Conservation (phyloP, 345 rosid species). For the Ricinus communis region DNA sequence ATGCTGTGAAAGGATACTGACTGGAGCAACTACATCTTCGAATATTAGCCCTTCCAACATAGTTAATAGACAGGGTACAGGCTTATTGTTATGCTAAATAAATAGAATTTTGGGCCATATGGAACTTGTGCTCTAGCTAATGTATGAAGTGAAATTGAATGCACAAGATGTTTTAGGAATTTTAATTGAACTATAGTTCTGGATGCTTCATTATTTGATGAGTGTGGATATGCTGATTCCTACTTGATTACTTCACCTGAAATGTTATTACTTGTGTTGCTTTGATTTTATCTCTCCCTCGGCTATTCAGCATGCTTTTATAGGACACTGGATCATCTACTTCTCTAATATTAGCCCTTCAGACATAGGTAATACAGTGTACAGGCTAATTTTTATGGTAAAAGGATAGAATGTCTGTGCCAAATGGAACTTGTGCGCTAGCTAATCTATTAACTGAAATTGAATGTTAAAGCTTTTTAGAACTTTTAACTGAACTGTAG, state of each 20-base stretch:
- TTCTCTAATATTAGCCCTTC: too few species aligned
- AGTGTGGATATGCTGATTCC: conserved; percentile 4
- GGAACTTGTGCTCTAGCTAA: neutral
- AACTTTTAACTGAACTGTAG: neutral
- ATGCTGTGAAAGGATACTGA: neutral
- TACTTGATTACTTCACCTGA: neutral
- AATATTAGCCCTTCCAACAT: too few species aligned
- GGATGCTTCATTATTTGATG: neutral
- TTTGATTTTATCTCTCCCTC: neutral
- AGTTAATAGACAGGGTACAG: too few species aligned
- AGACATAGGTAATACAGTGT: too few species aligned
- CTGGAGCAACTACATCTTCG: conserved; percentile 1
- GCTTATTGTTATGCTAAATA: too few species aligned
- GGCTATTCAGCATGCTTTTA: neutral
- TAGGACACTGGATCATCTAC: conserved; percentile 4
- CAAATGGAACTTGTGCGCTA: neutral
- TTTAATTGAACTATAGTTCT: neutral
- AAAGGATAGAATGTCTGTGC: too few species aligned
- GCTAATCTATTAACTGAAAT: neutral
- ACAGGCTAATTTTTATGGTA: too few species aligned
- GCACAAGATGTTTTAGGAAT: neutral
- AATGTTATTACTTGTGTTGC: neutral
- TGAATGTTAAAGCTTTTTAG: neutral
- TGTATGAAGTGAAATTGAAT: neutral
- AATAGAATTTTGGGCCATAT: too few species aligned